Base-by-base conservation (phyloP, 2,329 filamentous ascomycete species). In the Coniella vitis region DNA sequence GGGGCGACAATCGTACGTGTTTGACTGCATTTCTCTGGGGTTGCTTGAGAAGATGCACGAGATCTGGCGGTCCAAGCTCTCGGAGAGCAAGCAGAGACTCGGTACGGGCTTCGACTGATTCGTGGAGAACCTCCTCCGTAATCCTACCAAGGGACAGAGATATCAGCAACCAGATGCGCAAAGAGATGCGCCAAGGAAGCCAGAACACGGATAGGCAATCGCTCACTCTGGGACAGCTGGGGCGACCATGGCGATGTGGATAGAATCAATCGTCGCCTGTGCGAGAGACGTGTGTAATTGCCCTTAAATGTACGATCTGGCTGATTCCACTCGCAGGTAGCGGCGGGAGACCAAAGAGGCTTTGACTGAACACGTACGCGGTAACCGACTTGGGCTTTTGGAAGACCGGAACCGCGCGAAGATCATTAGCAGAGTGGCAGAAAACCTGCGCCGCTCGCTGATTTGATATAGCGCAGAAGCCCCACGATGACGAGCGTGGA, bases 31-130 rank as follows among this genome's bases (percentile, higher is more conserved):
- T 81, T 58, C 79, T 71, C 41, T 76, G 67, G 45, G 74, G 72
- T 61, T 82, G 78, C 67, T 96, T 97, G 60, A 95, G 81, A 49
- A 98, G 79, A 69, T 98, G 93, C 35, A 97, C 91, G 22, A 98
- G 78, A 68, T 98, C 93, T 47, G 93, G 93, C 21, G 93, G 93
- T 37, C 93, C 93, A 50, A 98, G 80, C 75, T 98, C 93, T 63
- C 93, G 86, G 55, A 98, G 76, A 41, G 83, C 81, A 57, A 86
- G 78, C 35, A 98, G 79, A 38, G 87, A 87, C 64, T 98, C 93
- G 59, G 91, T 95, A 66, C 93, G 85, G 59, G 90, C 84, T 64
- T 96, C 90, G 66, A 96, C 85, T 45, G 91, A 88, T 60, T 95
- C 89, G 63, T 95, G 86, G 54, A 94, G 78, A 56, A 93, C 81